Percentiles rank a stretch among this genome's conserved stretches.
Conservation (phyloP, 1,284 basidiomycete genomes). For the Neotropicomus parvogracilis region DNA sequence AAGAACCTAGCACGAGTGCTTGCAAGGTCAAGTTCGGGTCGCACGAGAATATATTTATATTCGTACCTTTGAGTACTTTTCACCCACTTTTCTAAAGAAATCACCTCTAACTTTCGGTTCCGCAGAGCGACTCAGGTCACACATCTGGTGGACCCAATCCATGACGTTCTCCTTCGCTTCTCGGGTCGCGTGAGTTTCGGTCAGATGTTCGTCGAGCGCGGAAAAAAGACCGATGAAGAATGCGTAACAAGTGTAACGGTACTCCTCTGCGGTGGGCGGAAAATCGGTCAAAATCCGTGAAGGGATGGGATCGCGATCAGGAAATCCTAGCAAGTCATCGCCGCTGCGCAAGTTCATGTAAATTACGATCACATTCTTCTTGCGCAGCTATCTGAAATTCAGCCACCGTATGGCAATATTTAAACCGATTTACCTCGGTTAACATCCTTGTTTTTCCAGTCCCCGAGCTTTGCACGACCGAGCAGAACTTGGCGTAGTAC, state of each 20-base stretch:
- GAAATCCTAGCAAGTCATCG: constrained; percentile 6
- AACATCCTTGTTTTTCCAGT: constrained; percentile 24
- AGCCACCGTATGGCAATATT: too few relatives aligned
- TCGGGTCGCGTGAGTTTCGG: neutral
- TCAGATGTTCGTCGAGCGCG: neutral
- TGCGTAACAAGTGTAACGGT: neutral
- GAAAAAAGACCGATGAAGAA: constrained; percentile 18
- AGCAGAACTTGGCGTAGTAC: constrained; percentile 22
- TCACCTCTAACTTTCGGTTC: neutral
- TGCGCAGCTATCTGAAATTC: constrained; percentile 15
- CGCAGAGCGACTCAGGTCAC: neutral
- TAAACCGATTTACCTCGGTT: constrained; percentile 20
- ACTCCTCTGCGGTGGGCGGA: neutral
- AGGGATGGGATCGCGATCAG: constrained; percentile 9
- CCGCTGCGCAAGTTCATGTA: constrained; percentile 20
- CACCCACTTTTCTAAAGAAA: neutral
- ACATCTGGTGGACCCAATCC: neutral
- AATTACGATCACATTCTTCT: constrained; percentile 13
- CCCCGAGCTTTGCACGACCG: constrained; percentile 25
- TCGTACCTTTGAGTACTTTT: constrained; percentile 1
- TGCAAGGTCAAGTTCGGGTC: too few relatives aligned
- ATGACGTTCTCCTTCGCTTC: neutral
- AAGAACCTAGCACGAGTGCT: too few relatives aligned
- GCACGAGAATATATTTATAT: too few relatives aligned
- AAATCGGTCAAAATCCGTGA: constrained; percentile 10